phyloP scores from a whole-genome alignment of 2,329 filamentous ascomycete species.

The Paraconiothyrium sp. region DNA sequence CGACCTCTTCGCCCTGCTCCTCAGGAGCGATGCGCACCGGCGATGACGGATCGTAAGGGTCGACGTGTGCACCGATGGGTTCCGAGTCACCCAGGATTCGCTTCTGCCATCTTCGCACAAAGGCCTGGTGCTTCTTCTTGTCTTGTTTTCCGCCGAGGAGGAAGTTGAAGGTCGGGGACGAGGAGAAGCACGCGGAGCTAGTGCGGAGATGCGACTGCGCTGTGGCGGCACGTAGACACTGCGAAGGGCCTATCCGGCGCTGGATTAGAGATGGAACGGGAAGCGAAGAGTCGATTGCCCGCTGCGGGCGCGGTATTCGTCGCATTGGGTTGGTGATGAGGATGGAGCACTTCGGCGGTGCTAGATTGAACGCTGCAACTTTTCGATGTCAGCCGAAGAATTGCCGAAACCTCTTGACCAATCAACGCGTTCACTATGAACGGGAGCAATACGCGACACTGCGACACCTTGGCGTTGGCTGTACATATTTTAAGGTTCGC shows the following conservation, averaged over 20 bases:
- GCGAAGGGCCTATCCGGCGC: slow-evolving; percentile 26
- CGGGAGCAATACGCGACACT: not conserved
- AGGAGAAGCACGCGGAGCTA: slow-evolving; percentile 42
- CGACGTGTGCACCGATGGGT: slow-evolving; percentile 49
- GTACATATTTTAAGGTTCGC: not conserved
- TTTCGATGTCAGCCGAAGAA: slow-evolving; percentile 14
- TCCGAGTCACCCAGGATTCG: slow-evolving; percentile 47
- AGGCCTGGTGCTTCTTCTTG: slow-evolving; percentile 49
- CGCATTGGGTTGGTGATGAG: slow-evolving; percentile 44
- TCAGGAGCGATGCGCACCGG: slow-evolving; percentile 48
- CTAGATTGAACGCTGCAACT: slow-evolving; percentile 15
- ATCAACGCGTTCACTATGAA: not conserved
- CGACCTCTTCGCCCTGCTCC: slow-evolving; percentile 46
- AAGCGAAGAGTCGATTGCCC: slow-evolving; percentile 43
- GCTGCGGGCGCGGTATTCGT: slow-evolving; percentile 47
- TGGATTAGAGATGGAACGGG: slow-evolving; percentile 26
- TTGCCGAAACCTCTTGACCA: not conserved
- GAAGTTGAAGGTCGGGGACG: slow-evolving; percentile 34
- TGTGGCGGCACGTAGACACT: slow-evolving; percentile 22
- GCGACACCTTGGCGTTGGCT: not conserved
- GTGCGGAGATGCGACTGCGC: slow-evolving; percentile 25
- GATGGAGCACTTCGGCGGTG: slow-evolving; percentile 19
- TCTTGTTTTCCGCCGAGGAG: slow-evolving; percentile 42
- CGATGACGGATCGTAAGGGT: slow-evolving; percentile 48
- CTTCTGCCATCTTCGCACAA: slow-evolving; percentile 49